phyloP scores from a whole-genome alignment of 2,329 filamentous ascomycete genomes.

The Aspergillus neotritici region DNA sequence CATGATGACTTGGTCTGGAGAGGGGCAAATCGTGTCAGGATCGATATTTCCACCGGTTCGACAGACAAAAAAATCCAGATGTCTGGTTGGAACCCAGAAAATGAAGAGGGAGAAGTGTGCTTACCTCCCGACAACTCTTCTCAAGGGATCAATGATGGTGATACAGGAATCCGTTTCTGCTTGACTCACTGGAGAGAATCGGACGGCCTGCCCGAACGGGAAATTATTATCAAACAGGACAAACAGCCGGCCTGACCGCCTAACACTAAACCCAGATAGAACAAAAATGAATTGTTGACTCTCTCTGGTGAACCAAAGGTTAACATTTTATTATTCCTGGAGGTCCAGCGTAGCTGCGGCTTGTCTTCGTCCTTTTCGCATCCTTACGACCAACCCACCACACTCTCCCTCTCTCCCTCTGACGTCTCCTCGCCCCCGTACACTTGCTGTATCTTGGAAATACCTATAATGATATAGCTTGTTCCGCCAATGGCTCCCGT shows the following conservation, averaged over 20 bases:
- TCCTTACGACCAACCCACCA: not conserved
- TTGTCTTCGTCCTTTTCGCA: too few relatives aligned
- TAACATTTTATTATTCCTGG: not conserved
- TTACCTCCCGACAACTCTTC: not conserved
- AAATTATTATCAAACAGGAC: slow-evolving; percentile 12
- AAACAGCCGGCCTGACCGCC: slow-evolving; percentile 24
- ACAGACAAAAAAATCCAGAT: not conserved
- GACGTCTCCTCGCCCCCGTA: slow-evolving; percentile 3
- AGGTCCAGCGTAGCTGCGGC: too few relatives aligned
- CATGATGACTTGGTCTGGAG: slow-evolving; percentile 12
- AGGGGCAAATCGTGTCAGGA: too few relatives aligned
- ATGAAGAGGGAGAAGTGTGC: not conserved
- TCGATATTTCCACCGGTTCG: not conserved
- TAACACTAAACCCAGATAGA: too few relatives aligned
- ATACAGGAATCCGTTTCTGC: not conserved
- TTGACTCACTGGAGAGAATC: slow-evolving; percentile 8
- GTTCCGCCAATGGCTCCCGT: slow-evolving; percentile 59
- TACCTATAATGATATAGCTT: slow-evolving; percentile 38
- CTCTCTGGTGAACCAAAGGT: too few relatives aligned
- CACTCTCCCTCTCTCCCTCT: slow-evolving; percentile 2
- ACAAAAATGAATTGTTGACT: too few relatives aligned
- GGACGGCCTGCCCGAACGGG: slow-evolving; percentile 14
- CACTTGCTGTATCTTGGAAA: slow-evolving; percentile 10
- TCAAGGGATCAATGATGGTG: not conserved
- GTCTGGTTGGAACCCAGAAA: not conserved